phyloP scores from a whole-genome alignment of 106 monocot genomes.

The Dioscorea zingiberensis region DNA sequence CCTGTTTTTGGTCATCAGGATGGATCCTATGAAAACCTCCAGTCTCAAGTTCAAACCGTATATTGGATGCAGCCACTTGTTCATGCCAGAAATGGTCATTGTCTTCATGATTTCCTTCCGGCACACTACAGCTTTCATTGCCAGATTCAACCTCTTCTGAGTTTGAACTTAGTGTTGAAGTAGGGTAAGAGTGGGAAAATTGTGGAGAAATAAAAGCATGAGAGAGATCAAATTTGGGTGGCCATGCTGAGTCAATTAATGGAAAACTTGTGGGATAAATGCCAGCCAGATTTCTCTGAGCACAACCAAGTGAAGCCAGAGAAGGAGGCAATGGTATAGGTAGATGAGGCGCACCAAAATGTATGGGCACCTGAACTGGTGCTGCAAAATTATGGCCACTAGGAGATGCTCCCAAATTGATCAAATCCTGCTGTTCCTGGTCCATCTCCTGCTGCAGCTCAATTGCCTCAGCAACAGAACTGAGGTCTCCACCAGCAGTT shows the following conservation, averaged over 20 bases:
- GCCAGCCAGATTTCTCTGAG: constrained; percentile 48
- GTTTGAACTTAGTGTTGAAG: constrained; percentile 24
- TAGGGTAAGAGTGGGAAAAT: constrained; percentile 31
- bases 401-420: constrained; percentile 66
- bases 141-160: constrained; percentile 36
- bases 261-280: constrained; percentile 34
- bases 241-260: constrained; percentile 41
- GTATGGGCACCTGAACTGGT: constrained; percentile 46
- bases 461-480: constrained; percentile 44
- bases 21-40: constrained; percentile 17
- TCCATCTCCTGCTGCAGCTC: constrained; percentile 46
- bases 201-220: constrained; percentile 51
- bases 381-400: constrained; percentile 45
- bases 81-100: constrained; percentile 30
- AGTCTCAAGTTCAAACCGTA: constrained; percentile 25
- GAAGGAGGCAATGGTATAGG: constrained; percentile 35
- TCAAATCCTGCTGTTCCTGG: constrained; percentile 72
- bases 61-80: constrained; percentile 29
- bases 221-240: constrained; percentile 48
- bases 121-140: constrained; percentile 23
- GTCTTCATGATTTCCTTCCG: constrained; percentile 32
- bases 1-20: constrained; percentile 27
- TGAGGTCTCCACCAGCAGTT: constrained; percentile 30
- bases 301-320: constrained; percentile 37
- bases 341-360: constrained; percentile 40